Conservation (phyloP, 2,329 filamentous ascomycete genomes). For the Colletotrichum eleusines region DNA sequence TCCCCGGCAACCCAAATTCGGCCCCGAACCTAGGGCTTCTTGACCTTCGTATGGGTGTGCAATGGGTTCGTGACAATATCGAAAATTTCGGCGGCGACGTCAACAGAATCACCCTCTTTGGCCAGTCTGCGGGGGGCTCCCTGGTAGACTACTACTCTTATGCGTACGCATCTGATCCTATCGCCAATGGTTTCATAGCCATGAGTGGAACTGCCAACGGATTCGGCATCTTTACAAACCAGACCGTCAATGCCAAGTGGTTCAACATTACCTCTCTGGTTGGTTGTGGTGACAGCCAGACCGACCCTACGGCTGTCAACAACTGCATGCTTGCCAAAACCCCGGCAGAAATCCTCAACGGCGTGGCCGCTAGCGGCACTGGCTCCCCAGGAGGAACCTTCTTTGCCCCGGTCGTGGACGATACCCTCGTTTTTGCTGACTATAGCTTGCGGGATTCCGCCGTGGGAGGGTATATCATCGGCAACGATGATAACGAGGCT, state of each 20-base stretch:
- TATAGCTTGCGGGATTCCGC: constrained; percentile 27
- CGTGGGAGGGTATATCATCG: constrained; percentile 43
- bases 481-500: constrained; percentile 51
- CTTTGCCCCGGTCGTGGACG: constrained; percentile 30
- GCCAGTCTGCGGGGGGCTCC: constrained; percentile 28
- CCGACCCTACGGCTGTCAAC: constrained; percentile 44
- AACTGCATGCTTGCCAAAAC: constrained; percentile 35
- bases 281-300: constrained; percentile 47
- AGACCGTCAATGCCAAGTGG: constrained; percentile 30
- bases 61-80: constrained; percentile 65
- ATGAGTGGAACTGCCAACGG: constrained; percentile 53
- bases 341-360: constrained; percentile 23
- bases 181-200: constrained; percentile 60
- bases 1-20: constrained; percentile 48
- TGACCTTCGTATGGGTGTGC: constrained; percentile 64
- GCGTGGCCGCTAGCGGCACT: neutral
- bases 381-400: constrained; percentile 10
- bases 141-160: constrained; percentile 62
- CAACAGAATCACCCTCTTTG: constrained; percentile 55
- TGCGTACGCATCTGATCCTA: constrained; percentile 62
- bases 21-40: constrained; percentile 61
- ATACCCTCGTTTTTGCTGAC: constrained; percentile 27
- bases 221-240: constrained; percentile 45
- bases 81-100: constrained; percentile 63
- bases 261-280: constrained; percentile 44